phyloP scores from a whole-genome alignment of 2,329 filamentous ascomycete species.

The Immersiporthe knoxdaviesiana region DNA sequence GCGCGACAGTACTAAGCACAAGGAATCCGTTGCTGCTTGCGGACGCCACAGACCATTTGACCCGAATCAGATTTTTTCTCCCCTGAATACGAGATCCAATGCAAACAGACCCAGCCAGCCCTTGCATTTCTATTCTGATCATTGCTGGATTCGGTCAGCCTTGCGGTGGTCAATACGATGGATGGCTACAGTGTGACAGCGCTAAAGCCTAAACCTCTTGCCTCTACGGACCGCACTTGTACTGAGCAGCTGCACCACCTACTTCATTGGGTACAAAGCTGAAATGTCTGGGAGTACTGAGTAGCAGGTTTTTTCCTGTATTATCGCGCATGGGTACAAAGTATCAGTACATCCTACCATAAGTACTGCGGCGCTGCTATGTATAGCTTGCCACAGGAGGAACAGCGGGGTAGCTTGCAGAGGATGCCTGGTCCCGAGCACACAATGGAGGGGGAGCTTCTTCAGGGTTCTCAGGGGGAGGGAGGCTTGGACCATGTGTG shows the following conservation, averaged over 20 bases:
- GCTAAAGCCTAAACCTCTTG: conserved; percentile 2
- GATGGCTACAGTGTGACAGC: background rate
- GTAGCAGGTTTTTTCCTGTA: background rate
- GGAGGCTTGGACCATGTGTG: background rate
- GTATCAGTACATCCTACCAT: background rate
- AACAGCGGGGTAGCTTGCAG: conserved; percentile 24
- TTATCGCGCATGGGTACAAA: background rate
- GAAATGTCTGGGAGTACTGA: background rate
- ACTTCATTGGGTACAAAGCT: background rate
- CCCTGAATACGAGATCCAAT: background rate
- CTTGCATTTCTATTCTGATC: background rate
- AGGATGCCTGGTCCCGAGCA: conserved; percentile 11
- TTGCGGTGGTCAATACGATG: background rate
- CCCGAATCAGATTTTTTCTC: background rate
- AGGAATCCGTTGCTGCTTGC: background rate
- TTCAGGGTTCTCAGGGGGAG: conserved; percentile 16
- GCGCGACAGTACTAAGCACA: too few species aligned
- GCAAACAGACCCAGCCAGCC: background rate
- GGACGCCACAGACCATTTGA: background rate
- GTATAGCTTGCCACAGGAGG: background rate
- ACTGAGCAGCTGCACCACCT: background rate
- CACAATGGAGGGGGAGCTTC: conserved; percentile 10
- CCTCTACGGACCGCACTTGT: too few species aligned
- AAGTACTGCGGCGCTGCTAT: background rate
- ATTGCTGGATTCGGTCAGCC: background rate